Conservation (phyloP, 2,329 filamentous ascomycete genomes). For the Cladosporium colombiae region DNA sequence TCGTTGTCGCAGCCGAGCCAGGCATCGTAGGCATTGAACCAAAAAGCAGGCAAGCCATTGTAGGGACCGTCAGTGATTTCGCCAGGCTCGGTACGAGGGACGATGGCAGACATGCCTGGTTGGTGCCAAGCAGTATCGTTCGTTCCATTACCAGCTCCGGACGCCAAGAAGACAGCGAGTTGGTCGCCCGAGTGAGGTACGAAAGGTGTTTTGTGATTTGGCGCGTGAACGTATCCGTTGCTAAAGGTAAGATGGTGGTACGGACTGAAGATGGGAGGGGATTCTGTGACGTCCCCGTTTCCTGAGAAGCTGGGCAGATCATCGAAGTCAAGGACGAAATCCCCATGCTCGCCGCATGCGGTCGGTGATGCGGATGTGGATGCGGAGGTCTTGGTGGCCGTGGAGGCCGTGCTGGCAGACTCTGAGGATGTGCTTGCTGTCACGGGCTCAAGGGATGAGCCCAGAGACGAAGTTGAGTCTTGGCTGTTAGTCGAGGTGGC, state of each 20-base stretch:
- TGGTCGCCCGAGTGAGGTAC: constrained; percentile 48
- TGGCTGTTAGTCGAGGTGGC: not conserved
- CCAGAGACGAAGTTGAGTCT: not conserved
- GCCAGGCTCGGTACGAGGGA: constrained; percentile 39
- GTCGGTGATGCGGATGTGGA: constrained; percentile 26
- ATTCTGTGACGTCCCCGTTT: constrained; percentile 36
- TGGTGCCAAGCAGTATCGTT: constrained; percentile 14
- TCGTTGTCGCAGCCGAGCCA: constrained; percentile 52
- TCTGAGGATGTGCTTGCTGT: not conserved
- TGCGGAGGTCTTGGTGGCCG: constrained; percentile 23
- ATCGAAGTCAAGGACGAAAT: constrained; percentile 43
- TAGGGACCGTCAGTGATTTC: constrained; percentile 50
- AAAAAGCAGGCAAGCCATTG: constrained; percentile 48
- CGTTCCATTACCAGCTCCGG: constrained; percentile 22
- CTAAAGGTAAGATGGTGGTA: constrained; percentile 56
- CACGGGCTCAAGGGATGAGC: not conserved
- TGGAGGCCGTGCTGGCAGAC: not conserved
- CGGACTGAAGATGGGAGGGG: constrained; percentile 48
- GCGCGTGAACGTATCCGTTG: constrained; percentile 52
- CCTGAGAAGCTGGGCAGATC: constrained; percentile 40
- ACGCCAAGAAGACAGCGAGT: constrained; percentile 48
- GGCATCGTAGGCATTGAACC: constrained; percentile 52
- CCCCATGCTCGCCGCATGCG: constrained; percentile 48
- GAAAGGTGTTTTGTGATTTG: constrained; percentile 48
- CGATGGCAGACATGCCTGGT: constrained; percentile 26